Evolutionary conservation across 176 grass and related monocot species (phyloP).

Genomic region (Carex littledalei): DNA sequence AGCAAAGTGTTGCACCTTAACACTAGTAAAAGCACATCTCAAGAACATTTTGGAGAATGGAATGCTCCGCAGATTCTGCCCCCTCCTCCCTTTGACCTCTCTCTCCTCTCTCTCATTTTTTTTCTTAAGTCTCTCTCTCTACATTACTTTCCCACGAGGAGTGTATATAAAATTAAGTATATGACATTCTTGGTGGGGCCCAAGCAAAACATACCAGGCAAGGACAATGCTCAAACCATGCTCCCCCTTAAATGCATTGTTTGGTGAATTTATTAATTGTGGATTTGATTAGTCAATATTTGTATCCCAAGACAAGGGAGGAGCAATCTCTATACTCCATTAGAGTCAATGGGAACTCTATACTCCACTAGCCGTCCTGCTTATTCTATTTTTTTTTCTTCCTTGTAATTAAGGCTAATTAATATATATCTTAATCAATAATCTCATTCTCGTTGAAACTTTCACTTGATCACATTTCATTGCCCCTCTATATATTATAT

Average conservation of each 20-base stretch:
- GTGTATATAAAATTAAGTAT: neutral
- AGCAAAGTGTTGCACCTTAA: conserved; percentile 27
- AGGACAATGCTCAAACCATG: conserved; percentile 36
- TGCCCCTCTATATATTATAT: neutral
- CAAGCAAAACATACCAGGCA: conserved; percentile 41
- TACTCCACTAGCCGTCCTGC: neutral
- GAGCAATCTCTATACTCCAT: conserved; percentile 13
- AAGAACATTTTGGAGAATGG: conserved; percentile 89
- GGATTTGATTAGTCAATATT: conserved; percentile 13
- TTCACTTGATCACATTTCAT: neutral
- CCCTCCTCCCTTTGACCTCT: conserved; percentile 26
- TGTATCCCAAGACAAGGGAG: conserved; percentile 25
- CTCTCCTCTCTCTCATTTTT: neutral
- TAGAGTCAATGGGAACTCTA: conserved; percentile 2
- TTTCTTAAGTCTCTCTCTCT: neutral
- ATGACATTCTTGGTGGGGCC: conserved; percentile 43
- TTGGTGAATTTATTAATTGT: conserved; percentile 10
- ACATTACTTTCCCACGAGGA: neutral
- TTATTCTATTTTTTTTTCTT: neutral
- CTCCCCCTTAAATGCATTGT: conserved; percentile 26
- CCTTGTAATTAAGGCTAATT: neutral
- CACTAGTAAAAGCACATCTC: conserved; percentile 36
- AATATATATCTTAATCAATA: neutral
- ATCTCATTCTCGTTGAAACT: neutral
- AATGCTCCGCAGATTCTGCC: conserved; percentile 93